Percentiles rank a stretch among this genome's conserved stretches.
Evolutionary conservation across 352 stramenopile species (phyloP).

Genomic region (Albugo candida): DNA sequence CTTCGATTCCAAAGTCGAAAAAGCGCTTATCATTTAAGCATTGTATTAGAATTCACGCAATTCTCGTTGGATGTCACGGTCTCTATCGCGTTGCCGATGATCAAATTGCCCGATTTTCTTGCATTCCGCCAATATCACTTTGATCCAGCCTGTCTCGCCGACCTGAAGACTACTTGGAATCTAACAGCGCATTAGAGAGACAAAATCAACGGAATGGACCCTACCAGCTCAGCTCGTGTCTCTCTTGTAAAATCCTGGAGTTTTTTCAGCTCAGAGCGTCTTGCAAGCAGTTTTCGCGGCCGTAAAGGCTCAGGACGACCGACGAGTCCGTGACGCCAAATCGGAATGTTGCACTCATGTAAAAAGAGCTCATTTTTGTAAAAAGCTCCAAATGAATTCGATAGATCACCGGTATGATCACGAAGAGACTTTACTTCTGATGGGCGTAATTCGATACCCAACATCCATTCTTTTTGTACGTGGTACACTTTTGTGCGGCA

Average conservation of each 20-base stretch:
- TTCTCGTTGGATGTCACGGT: slow-evolving; percentile 52
- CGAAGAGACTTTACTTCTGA: slow-evolving; percentile 65
- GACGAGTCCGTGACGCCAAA: slow-evolving; percentile 59
- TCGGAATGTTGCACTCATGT: slow-evolving; percentile 61
- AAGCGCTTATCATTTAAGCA: neutral
- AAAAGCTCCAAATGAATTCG: slow-evolving; percentile 51
- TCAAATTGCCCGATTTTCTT: slow-evolving; percentile 44
- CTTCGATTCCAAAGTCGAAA: no score
- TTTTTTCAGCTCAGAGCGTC: slow-evolving; percentile 60
- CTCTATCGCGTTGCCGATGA: slow-evolving; percentile 49
- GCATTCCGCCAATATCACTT: slow-evolving; percentile 56
- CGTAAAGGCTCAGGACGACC: slow-evolving; percentile 41
- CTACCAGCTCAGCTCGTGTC: slow-evolving; percentile 49
- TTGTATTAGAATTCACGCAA: slow-evolving; percentile 27
- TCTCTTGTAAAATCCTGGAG: slow-evolving; percentile 39
- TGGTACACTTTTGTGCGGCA: slow-evolving; percentile 20
- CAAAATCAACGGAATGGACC: neutral
- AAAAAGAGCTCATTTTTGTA: slow-evolving; percentile 55
- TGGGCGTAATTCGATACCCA: slow-evolving; percentile 46
- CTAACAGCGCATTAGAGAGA: slow-evolving; percentile 8
- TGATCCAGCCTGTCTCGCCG: slow-evolving; percentile 65
- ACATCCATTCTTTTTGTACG: slow-evolving; percentile 53
- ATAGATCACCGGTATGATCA: slow-evolving; percentile 41
- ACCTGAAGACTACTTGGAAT: slow-evolving; percentile 55
- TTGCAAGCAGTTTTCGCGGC: slow-evolving; percentile 52